Conservation (phyloP, 208 protist species). For the Trypanosomatidae sp. region DNA sequence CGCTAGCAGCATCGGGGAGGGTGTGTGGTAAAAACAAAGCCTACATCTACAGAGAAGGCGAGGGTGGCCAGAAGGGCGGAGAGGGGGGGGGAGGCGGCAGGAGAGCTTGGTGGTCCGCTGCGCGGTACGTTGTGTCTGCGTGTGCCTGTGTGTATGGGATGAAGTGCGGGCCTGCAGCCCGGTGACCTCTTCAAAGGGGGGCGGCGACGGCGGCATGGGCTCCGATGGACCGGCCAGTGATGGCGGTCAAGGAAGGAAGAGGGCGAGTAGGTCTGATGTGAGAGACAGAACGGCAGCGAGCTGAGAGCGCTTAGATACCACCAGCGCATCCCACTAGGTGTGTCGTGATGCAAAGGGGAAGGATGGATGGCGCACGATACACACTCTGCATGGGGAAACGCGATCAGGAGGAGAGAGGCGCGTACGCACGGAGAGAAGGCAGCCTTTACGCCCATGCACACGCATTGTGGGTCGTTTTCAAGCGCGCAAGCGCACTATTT, state of each 20-base stretch:
- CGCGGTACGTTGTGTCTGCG: background rate
- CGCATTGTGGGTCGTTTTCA: background rate
- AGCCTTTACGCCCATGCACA: background rate
- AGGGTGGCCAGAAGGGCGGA: background rate
- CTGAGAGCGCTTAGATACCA: background rate
- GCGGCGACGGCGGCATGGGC: background rate
- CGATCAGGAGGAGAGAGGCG: background rate
- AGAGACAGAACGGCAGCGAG: background rate
- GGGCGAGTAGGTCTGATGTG: background rate
- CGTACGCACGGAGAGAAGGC: background rate
- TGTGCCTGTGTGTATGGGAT: background rate
- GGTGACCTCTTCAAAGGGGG: background rate
- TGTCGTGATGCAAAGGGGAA: background rate
- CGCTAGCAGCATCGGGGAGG: constrained; percentile 1
- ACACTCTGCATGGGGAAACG: background rate
- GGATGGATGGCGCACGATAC: background rate
- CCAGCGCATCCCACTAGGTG: background rate
- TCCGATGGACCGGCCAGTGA: background rate
- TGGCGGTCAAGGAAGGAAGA: background rate
- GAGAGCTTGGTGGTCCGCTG: background rate
- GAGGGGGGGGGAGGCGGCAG: background rate
- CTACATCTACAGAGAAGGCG: background rate
- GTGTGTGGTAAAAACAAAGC: too few species aligned
- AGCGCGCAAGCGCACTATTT: background rate
- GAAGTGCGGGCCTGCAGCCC: background rate